Conservation (phyloP, 1,284 basidiomycete genomes). For the Schizophyllum amplum region DNA sequence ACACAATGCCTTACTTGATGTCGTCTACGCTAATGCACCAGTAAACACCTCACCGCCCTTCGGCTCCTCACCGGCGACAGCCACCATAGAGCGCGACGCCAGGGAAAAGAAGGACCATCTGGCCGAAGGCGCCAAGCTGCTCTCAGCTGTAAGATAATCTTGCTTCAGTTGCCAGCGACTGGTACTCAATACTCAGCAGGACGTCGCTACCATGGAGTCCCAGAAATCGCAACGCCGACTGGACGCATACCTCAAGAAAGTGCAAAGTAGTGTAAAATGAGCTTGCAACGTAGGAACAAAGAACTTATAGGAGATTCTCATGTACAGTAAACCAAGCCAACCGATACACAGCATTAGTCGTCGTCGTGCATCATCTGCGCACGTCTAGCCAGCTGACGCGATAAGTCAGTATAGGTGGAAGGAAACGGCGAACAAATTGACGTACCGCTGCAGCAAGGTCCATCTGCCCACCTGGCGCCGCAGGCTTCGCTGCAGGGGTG, state of each 20-base stretch:
- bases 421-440: conserved; percentile 13
- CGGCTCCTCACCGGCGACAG: conserved; percentile 2
- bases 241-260: not conserved
- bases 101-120: not conserved
- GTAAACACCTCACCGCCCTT: conserved; percentile 21
- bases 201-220: not conserved
- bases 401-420: conserved; percentile 8
- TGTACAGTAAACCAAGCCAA: not conserved
- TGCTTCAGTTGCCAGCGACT: not conserved
- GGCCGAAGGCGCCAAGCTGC: not conserved
- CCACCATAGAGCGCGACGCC: not conserved
- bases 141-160: not conserved
- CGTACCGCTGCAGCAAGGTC: conserved; percentile 77
- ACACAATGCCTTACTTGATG: conserved; percentile 15
- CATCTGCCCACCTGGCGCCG: conserved; percentile 50
- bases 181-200: not conserved
- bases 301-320: no score
- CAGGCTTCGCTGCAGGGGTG: conserved; percentile 29
- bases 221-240: not conserved
- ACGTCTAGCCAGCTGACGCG: conserved; percentile 56
- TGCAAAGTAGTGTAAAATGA: not conserved
- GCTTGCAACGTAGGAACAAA: no score
- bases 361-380: conserved; percentile 55
- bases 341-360: conserved; percentile 16
- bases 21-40: conserved; percentile 15